A percentile compares a stretch with the other conserved stretches of the same genome.
Conservation (phyloP, 2,329 filamentous ascomycete genomes). For the Ceratocystiopsis brevicomis region DNA sequence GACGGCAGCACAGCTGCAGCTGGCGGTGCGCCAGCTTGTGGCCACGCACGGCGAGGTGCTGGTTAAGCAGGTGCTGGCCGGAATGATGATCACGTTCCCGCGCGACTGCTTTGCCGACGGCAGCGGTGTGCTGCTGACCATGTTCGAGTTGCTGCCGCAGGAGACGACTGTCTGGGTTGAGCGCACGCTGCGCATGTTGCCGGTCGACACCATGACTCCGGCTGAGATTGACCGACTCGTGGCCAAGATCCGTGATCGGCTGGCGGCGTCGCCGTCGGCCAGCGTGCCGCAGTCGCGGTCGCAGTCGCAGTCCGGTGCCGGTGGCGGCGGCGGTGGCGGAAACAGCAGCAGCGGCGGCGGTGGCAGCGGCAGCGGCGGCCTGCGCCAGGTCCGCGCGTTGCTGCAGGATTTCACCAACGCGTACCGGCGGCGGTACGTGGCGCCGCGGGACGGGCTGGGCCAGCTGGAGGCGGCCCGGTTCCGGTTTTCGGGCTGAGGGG, state of each 20-base stretch:
- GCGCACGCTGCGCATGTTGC: slow-evolving; percentile 65
- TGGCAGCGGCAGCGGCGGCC: slow-evolving; percentile 35
- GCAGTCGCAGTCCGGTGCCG: background rate
- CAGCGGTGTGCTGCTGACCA: slow-evolving; percentile 71
- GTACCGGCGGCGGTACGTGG: slow-evolving; percentile 83
- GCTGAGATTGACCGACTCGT: slow-evolving; percentile 68
- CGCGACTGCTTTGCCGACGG: slow-evolving; percentile 90
- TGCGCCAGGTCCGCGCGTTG: slow-evolving; percentile 63
- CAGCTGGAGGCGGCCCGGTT: slow-evolving; percentile 74
- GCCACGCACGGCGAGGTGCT: slow-evolving; percentile 53
- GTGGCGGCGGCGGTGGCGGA: background rate
- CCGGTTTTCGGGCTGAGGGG: slow-evolving; percentile 43
- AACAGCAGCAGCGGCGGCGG: background rate
- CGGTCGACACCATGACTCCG: slow-evolving; percentile 60
- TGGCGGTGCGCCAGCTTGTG: slow-evolving; percentile 55
- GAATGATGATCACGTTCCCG: slow-evolving; percentile 99
- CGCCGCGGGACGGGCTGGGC: slow-evolving; percentile 80
- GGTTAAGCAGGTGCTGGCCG: slow-evolving; percentile 76
- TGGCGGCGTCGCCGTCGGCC: background rate
- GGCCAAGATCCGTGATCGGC: slow-evolving; percentile 57
- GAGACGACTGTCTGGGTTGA: slow-evolving; percentile 71
- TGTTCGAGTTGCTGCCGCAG: slow-evolving; percentile 72
- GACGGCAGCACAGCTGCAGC: slow-evolving; percentile 50
- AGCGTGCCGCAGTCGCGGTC: background rate
- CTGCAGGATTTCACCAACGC: slow-evolving; percentile 94